Evolutionary conservation across 768 basidiomycete genomes (phyloP).

Genomic region (Chalciporus piperatus): DNA sequence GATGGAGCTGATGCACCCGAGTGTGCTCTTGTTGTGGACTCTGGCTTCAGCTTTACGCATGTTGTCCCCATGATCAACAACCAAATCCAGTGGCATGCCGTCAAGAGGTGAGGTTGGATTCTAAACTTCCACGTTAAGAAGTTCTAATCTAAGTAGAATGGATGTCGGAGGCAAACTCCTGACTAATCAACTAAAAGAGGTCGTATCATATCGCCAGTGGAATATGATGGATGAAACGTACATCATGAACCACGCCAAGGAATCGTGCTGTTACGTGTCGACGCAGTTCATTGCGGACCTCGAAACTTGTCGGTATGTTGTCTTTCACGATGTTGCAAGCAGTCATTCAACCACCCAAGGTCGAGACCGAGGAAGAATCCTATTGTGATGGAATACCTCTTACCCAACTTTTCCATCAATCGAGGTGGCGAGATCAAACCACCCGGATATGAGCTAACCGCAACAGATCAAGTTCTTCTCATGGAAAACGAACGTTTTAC

Average conservation of each 20-base stretch:
- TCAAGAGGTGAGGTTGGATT: constrained; percentile 60
- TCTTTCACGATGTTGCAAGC: constrained; percentile 14
- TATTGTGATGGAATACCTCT: constrained; percentile 84
- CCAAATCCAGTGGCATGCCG: constrained; percentile 72
- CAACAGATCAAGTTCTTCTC: constrained; percentile 66
- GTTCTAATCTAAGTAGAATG: constrained; percentile 51
- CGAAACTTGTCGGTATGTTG: constrained; percentile 72
- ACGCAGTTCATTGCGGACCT: constrained; percentile 68
- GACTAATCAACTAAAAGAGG: constrained; percentile 92
- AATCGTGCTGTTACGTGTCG: constrained; percentile 86
- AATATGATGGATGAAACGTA: constrained; percentile 98
- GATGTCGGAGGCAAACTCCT: constrained; percentile 94
- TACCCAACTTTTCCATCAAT: constrained; percentile 81
- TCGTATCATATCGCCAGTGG: constrained; percentile 94
- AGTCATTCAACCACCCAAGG: constrained; percentile 36
- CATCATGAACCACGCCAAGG: constrained; percentile 91
- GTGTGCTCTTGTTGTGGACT: constrained; percentile 81
- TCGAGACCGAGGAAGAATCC: constrained; percentile 53
- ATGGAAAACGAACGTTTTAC: constrained; percentile 92
- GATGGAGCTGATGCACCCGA: constrained; percentile 57
- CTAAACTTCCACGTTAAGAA: constrained; percentile 10
- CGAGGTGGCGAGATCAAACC: constrained; percentile 55
- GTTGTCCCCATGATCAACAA: constrained; percentile 80
- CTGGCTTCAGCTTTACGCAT: constrained; percentile 94
- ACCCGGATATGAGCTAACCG: constrained; percentile 49